Conservation (phyloP, 805 yeast genomes). For the Metschnikowia noctiluminum region DNA sequence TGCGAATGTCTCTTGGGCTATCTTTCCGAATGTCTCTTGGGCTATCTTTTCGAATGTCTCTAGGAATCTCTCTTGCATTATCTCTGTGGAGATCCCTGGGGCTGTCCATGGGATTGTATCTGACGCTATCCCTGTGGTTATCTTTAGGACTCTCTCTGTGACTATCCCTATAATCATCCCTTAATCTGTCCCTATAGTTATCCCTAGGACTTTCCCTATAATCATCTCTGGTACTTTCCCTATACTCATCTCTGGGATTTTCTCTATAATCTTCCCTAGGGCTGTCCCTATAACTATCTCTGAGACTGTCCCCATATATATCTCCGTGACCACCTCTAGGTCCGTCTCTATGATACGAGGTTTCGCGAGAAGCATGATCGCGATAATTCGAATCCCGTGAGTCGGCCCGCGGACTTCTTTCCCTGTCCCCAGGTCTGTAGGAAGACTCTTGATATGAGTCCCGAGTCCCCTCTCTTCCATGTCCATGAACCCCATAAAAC, state of each 20-base stretch:
- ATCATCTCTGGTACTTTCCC: no score
- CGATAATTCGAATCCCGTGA: not conserved
- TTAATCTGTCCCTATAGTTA: no score
- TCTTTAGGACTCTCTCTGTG: not conserved
- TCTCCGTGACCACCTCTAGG: not conserved
- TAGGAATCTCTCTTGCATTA: no score
- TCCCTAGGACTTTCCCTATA: not conserved
- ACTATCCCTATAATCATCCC: no score
- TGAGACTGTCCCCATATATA: no score
- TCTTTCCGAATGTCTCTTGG: no score
- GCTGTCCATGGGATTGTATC: not conserved
- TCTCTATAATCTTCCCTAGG: no score
- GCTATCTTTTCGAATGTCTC: no score
- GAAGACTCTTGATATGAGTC: not conserved
- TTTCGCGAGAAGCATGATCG: not conserved
- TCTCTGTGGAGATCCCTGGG: no score
- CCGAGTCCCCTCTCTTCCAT: not conserved
- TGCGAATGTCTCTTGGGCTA: not conserved
- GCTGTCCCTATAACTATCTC: no score
- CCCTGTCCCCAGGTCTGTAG: not conserved
- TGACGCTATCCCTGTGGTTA: not conserved
- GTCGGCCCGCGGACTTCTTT: not conserved
- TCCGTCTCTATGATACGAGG: not conserved
- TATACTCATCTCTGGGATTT: no score
- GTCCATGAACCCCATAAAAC: slow-evolving; percentile 1